Evolutionary conservation across 768 basidiomycete genomes (phyloP), one percentile per base, ranked within the genome.

Genomic region (Pleurotus giganteus): DNA sequence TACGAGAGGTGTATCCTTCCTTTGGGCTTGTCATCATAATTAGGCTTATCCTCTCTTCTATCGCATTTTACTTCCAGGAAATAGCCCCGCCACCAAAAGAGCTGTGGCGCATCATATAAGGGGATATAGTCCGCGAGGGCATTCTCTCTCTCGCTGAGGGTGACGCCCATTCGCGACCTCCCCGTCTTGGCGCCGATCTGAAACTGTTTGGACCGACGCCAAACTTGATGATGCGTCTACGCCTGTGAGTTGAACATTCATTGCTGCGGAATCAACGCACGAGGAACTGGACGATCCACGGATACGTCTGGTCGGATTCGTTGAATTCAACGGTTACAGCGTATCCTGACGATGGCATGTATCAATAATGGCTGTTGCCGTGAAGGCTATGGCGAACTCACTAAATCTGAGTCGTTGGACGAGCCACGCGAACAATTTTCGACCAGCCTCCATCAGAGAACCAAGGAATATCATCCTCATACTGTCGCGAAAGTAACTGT

Each of bases 141-240:
- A 15, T 63, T 61, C 11, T 59, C 52, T 23, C 63, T 62, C 8
- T 59, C 58, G 13, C 57, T 58, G 1, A 64, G 46, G 15, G 68
- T 64, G 28, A 77, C 66, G 9, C 68, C 67, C 73, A 74, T 74
- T 58, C 70, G 69, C 11, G 74, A 64, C 34, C 66, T 64, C 3
- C 75, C 76, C 47, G 69, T 73, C 47, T 68, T 72, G 13, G 75
- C 71, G 45, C 63, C 67, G 49, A 77, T 72, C 1, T 63, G 60
- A 55, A 77, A 75, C 24, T 77, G 73, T 17, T 70, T 68, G 12
- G 76, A 72, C 28, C 70, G 71, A 12, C 65, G 65, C 77, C 77
- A 79, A 7, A 78, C 72, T 29, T 75, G 69, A 52, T 76, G 68
- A 55, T 76, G 69, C 0, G 72, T 77, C 77, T 76, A 17, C n/a